A percentile compares a stretch with the other conserved stretches of the same genome.
Evolutionary conservation across 164 flowering plant species (phyloP).

Genomic region (Santalum album): DNA sequence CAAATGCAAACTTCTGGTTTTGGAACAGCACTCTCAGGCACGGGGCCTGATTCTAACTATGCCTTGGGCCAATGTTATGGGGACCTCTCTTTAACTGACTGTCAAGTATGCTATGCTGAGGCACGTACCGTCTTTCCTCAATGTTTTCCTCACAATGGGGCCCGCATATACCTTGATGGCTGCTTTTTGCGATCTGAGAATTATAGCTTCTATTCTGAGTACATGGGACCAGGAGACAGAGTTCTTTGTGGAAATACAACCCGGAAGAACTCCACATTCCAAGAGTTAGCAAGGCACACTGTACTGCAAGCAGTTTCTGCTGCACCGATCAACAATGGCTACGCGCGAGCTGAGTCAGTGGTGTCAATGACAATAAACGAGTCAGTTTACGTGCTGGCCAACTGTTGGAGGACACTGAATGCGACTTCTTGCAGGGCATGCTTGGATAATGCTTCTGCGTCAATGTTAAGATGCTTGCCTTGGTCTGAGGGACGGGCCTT

Average conservation of each 20-base stretch:
- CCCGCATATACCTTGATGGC: constrained; percentile 65
- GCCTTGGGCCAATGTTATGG: constrained; percentile 88
- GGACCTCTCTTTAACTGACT: constrained; percentile 63
- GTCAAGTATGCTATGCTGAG: constrained; percentile 60
- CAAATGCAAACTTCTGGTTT: constrained; percentile 44
- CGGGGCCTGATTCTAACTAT: constrained; percentile 48
- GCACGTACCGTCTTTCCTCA: constrained; percentile 67
- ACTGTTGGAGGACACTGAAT: constrained; percentile 71
- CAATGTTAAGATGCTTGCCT: constrained; percentile 62
- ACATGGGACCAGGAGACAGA: constrained; percentile 41
- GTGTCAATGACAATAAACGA: constrained; percentile 36
- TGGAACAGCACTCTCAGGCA: constrained; percentile 46
- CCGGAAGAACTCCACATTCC: constrained; percentile 25
- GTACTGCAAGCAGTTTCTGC: constrained; percentile 28
- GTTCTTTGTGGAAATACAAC: constrained; percentile 52
- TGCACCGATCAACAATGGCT: constrained; percentile 44
- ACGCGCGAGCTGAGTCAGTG: constrained; percentile 28
- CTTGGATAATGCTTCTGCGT: constrained; percentile 55
- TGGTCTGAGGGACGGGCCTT: constrained; percentile 77
- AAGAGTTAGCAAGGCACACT: constrained; percentile 38
- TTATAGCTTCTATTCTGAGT: constrained; percentile 57
- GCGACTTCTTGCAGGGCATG: constrained; percentile 55
- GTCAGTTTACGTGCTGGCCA: constrained; percentile 59
- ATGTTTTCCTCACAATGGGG: constrained; percentile 55
- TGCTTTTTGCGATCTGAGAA: constrained; percentile 72